These are phyloP conservation scores for Petunia hybrid DNA, from an alignment of 305 asterid species.

Conservation along the genomic window DNA sequence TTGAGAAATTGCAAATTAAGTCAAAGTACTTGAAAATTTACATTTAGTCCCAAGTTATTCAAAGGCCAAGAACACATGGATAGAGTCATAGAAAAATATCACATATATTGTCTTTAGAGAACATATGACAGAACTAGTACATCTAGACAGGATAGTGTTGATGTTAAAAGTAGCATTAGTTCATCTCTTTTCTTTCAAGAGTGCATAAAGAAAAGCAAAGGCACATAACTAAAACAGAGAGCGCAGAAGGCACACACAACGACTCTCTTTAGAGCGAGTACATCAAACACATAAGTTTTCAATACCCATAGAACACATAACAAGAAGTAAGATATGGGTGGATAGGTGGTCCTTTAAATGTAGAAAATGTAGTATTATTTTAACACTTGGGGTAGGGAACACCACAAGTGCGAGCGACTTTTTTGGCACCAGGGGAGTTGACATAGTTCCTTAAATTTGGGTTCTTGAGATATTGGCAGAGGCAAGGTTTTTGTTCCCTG, in stretches of 20 bases:
- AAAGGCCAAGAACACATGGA: neutral
- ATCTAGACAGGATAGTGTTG: neutral
- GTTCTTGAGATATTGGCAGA: conserved; percentile 41
- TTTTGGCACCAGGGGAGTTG: conserved; percentile 35
- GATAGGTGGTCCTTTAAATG: neutral
- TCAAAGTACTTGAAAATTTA: neutral
- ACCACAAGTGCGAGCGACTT: conserved; percentile 41
- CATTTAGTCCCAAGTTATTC: neutral
- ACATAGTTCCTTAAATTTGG: conserved; percentile 34
- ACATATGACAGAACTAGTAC: conserved; percentile 4
- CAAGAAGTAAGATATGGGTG: neutral
- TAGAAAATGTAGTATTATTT: neutral
- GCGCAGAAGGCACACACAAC: neutral
- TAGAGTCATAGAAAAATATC: neutral
- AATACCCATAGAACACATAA: neutral
- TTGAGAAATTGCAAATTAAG: neutral
- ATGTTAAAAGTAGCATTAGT: neutral
- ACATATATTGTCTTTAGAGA: neutral
- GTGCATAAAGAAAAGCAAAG: conserved; percentile 12
- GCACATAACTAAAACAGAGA: conserved; percentile 8
- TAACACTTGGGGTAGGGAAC: conserved; percentile 44
- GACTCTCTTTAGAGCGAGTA: neutral
- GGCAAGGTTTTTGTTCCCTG: conserved; percentile 44
- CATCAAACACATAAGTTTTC: conserved; percentile 19
- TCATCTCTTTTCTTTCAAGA: conserved; percentile 23